Conservation (phyloP, 2,329 filamentous ascomycete species). For the Uncinocarpus reesii region DNA sequence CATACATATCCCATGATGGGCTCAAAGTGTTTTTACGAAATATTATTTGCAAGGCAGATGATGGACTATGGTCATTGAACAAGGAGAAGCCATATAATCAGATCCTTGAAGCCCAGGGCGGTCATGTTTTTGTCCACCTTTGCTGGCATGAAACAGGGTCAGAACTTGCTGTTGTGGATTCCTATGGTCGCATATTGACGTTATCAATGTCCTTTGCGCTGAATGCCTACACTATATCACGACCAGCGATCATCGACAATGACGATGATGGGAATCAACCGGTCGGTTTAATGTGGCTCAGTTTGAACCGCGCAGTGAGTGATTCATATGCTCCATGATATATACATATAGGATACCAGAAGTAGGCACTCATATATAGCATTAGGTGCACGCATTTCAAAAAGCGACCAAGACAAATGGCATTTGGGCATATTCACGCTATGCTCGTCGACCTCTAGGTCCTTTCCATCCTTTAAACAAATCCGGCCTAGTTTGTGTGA, state of each 20-base stretch:
- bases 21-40: conserved; percentile 61
- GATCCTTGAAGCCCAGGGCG: conserved; percentile 51
- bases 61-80: conserved; percentile 66
- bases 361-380: conserved; percentile 23
- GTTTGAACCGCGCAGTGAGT: conserved; percentile 43
- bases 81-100: conserved; percentile 56
- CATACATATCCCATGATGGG: conserved; percentile 65
- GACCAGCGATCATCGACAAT: conserved; percentile 55
- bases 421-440: conserved; percentile 60
- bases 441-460: conserved; percentile 54
- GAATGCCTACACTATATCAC: conserved; percentile 57
- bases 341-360: not conserved
- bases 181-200: conserved; percentile 65
- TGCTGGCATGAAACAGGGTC: conserved; percentile 68
- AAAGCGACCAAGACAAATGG: conserved; percentile 54
- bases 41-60: conserved; percentile 56
- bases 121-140: conserved; percentile 64
- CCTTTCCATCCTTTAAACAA: conserved; percentile 59
- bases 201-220: conserved; percentile 60
- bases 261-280: conserved; percentile 65
- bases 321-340: too few relatives aligned
- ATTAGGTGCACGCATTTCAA: conserved; percentile 37
- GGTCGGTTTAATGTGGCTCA: conserved; percentile 79
- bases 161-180: conserved; percentile 76
- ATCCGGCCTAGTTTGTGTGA: conserved; percentile 66